A percentile compares a stretch with the other conserved stretches of the same genome.
Conservation (phyloP, 352 stramenopile genomes). For the Chrysophaeum taylorii region DNA sequence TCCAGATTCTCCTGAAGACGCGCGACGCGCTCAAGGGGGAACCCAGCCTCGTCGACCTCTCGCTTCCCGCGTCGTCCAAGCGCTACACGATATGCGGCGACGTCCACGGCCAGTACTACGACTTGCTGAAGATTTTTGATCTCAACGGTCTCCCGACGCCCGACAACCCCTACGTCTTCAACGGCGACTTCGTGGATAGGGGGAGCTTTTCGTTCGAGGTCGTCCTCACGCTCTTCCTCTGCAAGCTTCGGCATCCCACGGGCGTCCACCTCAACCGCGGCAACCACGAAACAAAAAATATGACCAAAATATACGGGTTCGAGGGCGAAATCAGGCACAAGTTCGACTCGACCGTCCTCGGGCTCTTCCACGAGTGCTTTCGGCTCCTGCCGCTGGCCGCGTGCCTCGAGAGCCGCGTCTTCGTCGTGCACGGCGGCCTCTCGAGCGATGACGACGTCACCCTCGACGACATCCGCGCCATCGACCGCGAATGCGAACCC, state of each 20-base stretch:
- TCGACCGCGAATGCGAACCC: constrained; percentile 84
- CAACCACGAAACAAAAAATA: constrained; percentile 99
- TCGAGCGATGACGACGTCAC: constrained; percentile 80
- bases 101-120: constrained; percentile 99
- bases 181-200: constrained; percentile 98
- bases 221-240: constrained; percentile 89
- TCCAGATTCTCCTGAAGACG: constrained; percentile 79
- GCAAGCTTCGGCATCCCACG: constrained; percentile 83
- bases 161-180: constrained; percentile 97
- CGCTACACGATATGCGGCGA: constrained; percentile 93
- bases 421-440: constrained; percentile 95
- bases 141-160: constrained; percentile 87
- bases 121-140: constrained; percentile 98
- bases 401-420: constrained; percentile 80
- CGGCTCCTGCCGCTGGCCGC: constrained; percentile 85
- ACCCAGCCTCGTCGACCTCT: constrained; percentile 74
- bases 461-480: constrained; percentile 80
- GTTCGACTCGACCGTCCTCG: constrained; percentile 97
- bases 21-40: constrained; percentile 75
- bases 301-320: constrained; percentile 99
- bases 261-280: constrained; percentile 82
- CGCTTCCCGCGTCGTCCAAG: constrained; percentile 37
- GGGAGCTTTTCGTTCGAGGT: constrained; percentile 97
- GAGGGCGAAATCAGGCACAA: constrained; percentile 98
- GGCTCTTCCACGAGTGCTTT: constrained; percentile 98